phyloP scores from a whole-genome alignment of 192 early-diverging fungal genomes.

The Gaertneriomyces semiglobifer region DNA sequence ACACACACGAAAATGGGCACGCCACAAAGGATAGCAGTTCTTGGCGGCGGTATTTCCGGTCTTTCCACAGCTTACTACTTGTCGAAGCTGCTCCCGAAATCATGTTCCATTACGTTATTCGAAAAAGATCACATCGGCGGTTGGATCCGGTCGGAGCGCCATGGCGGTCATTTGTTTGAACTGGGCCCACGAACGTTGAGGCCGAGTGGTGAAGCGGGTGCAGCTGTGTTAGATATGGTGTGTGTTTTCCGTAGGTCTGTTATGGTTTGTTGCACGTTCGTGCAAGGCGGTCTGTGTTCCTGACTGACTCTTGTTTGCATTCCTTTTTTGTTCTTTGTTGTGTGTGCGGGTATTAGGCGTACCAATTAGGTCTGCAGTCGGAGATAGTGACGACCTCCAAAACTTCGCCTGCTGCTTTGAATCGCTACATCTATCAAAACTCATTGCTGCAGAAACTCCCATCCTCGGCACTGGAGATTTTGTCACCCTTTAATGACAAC shows the following conservation, averaged over 20 bases:
- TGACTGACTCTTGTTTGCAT: too few species aligned
- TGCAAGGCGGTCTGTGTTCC: too few species aligned
- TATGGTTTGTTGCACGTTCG: too few species aligned
- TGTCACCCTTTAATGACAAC: conserved; percentile 37
- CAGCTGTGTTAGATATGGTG: conserved; percentile 75
- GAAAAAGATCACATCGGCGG: conserved; percentile 77
- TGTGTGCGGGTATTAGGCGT: conserved; percentile 36
- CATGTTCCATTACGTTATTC: conserved; percentile 62
- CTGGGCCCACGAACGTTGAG: conserved; percentile 81
- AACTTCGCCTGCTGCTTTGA: conserved; percentile 67
- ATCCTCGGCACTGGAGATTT: conserved; percentile 26
- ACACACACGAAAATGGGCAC: too few species aligned
- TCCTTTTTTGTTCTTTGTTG: too few species aligned
- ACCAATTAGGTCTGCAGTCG: conserved; percentile 58
- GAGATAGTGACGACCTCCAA: conserved; percentile 59
- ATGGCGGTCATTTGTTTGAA: conserved; percentile 61
- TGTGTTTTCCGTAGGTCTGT: background rate
- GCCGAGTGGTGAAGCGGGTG: conserved; percentile 66
- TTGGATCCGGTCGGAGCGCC: conserved; percentile 72
- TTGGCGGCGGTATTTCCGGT: conserved; percentile 91
- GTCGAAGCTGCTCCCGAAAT: conserved; percentile 36
- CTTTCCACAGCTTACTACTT: conserved; percentile 81
- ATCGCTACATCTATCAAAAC: conserved; percentile 78
- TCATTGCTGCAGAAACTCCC: conserved; percentile 70
- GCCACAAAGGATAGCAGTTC: conserved; percentile 36